Percentiles rank a stretch among this genome's conserved stretches.
Evolutionary conservation across 345 rosid species (phyloP).

Genomic region (Ailanthus altissimus): DNA sequence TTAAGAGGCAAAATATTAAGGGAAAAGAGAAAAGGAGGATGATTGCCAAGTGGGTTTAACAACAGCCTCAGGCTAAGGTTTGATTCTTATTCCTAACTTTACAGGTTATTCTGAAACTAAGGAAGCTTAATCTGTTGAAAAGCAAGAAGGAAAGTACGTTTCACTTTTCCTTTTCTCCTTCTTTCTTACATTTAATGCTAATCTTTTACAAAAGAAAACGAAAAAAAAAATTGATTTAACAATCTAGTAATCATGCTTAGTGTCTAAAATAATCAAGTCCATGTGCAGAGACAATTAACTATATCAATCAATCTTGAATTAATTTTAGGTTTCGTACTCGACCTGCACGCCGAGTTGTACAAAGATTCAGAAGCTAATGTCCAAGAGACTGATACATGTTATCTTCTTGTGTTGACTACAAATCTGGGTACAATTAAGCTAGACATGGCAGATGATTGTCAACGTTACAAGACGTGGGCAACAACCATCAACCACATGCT

Average conservation of each 20-base stretch:
- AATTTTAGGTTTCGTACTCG: constrained; percentile 59
- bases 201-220: not conserved
- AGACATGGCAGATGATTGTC: constrained; percentile 79
- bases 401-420: constrained; percentile 65
- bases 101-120: constrained; percentile 68
- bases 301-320: constrained; percentile 1
- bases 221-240: not conserved
- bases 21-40: not conserved
- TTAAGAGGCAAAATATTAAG: not conserved
- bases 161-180: not conserved
- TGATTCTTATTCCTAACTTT: constrained; percentile 15
- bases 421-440: constrained; percentile 65
- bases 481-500: constrained; percentile 70
- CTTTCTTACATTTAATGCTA: not conserved
- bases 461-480: constrained; percentile 74
- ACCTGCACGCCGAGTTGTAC: constrained; percentile 71
- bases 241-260: not conserved
- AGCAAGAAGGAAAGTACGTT: constrained; percentile 69
- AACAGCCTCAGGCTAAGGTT: not conserved
- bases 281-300: not conserved
- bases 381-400: constrained; percentile 54
- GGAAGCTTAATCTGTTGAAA: constrained; percentile 68
- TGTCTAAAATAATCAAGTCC: not conserved
- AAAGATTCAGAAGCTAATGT: constrained; percentile 43
- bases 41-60: not conserved